phyloP scores from a whole-genome alignment of 73 alveolate species.

The Paramecium biaurelia region DNA sequence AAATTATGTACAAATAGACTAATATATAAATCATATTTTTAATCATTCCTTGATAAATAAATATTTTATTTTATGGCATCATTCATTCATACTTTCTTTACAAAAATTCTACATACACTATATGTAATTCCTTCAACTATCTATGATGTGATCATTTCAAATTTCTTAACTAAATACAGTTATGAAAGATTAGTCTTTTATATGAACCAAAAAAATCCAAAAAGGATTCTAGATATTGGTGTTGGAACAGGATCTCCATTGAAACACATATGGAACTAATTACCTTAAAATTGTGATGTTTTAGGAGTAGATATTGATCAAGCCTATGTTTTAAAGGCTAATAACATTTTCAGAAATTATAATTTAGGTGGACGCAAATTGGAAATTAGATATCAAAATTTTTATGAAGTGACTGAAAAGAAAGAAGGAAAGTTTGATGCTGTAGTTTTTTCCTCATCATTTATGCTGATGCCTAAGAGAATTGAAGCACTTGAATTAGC shows the following conservation, averaged over 20 bases:
- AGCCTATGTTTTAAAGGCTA: conserved; percentile 51
- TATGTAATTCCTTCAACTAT: conserved; percentile 2
- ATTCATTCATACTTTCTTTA: neutral
- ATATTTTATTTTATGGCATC: neutral
- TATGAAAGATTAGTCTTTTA: conserved; percentile 16
- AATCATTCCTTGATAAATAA: neutral
- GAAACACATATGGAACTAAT: conserved; percentile 36
- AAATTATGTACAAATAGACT: neutral
- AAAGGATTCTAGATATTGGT: conserved; percentile 60
- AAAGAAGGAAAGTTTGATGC: conserved; percentile 61
- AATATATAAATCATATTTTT: neutral
- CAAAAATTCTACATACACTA: neutral
- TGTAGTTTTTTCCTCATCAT: conserved; percentile 54
- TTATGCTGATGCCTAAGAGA: conserved; percentile 61
- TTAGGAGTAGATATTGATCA: conserved; percentile 64
- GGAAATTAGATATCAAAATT: conserved; percentile 56
- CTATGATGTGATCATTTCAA: conserved; percentile 8
- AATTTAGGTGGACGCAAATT: conserved; percentile 36
- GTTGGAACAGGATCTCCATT: conserved; percentile 60
- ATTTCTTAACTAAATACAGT: conserved; percentile 4
- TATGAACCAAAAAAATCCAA: conserved; percentile 14
- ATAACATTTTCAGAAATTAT: conserved; percentile 31
- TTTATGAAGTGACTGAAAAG: conserved; percentile 48
- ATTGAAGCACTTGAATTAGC: conserved; percentile 47
- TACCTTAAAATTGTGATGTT: conserved; percentile 49